phyloP scores from a whole-genome alignment of 108 stramenopile genomes.

The Discostella pseudostelligera region DNA sequence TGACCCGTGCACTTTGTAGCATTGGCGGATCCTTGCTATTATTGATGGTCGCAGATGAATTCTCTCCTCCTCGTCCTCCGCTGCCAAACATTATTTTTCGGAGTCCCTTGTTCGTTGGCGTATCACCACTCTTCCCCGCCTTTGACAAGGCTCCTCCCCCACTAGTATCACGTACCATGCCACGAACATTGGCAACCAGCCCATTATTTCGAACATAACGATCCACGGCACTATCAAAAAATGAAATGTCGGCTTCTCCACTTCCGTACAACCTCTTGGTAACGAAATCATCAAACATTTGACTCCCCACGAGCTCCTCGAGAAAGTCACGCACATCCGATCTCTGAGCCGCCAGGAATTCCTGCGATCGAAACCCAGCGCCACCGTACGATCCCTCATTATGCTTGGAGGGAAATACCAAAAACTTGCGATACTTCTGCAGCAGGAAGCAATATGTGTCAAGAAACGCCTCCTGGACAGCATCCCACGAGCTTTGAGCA shows the following conservation, averaged over 20 bases:
- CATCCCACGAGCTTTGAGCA: conserved; percentile 77
- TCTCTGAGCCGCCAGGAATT: conserved; percentile 68
- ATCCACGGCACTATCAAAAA: conserved; percentile 81
- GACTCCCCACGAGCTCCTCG: conserved; percentile 68
- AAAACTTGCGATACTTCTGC: conserved; percentile 79
- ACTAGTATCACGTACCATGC: conserved; percentile 36
- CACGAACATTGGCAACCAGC: conserved; percentile 53
- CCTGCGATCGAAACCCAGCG: conserved; percentile 72
- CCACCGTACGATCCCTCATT: conserved; percentile 77
- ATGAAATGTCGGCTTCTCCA: conserved; percentile 77
- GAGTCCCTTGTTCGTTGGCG: neutral
- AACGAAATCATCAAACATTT: conserved; percentile 86
- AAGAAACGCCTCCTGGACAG: conserved; percentile 81
- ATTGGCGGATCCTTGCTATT: conserved; percentile 60
- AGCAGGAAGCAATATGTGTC: conserved; percentile 77
- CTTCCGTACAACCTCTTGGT: conserved; percentile 84
- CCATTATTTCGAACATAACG: conserved; percentile 74
- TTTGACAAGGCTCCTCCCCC: conserved; percentile 2
- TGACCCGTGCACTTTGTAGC: conserved; percentile 72
- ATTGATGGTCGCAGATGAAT: neutral
- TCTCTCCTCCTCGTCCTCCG: neutral
- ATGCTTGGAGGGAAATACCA: conserved; percentile 83
- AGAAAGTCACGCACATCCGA: conserved; percentile 69
- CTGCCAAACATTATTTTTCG: conserved; percentile 46
- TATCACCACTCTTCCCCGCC: neutral